phyloP scores from a whole-genome alignment of 768 basidiomycete species.

The Heimioporus sp. region DNA sequence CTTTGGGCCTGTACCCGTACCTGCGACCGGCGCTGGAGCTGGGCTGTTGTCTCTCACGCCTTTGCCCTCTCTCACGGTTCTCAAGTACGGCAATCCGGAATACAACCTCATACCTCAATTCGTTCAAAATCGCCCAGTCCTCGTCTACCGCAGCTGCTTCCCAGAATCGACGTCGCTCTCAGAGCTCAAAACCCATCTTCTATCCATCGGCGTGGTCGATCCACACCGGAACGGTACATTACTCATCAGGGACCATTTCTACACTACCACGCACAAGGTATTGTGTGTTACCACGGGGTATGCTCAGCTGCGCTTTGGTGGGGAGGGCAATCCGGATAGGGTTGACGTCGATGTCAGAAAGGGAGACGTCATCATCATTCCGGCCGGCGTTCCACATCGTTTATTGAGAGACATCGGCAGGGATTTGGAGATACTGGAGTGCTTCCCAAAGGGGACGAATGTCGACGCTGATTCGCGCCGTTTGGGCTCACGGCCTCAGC shows the following conservation, averaged over 20 bases:
- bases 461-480: constrained; percentile 34
- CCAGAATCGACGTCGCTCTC: constrained; percentile 14
- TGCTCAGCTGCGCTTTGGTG: constrained; percentile 41
- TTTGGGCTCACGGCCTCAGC: constrained; percentile 1
- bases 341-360: constrained; percentile 31
- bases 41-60: constrained; percentile 15
- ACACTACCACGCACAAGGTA: constrained; percentile 44
- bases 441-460: constrained; percentile 34
- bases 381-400: constrained; percentile 41
- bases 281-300: constrained; percentile 33
- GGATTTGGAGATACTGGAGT: constrained; percentile 40
- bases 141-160: constrained; percentile 38
- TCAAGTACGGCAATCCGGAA: constrained; percentile 32
- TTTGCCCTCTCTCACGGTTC: constrained; percentile 24
- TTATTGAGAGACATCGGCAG: constrained; percentile 29
- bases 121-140: constrained; percentile 32
- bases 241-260: constrained; percentile 41
- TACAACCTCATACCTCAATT: constrained; percentile 34
- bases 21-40: neutral
- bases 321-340: constrained; percentile 32
- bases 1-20: neutral
- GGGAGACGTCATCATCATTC: constrained; percentile 41
- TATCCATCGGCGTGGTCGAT: constrained; percentile 30
- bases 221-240: constrained; percentile 44
- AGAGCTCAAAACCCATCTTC: constrained; percentile 35